A percentile compares a stretch with the other conserved stretches of the same genome.
These are phyloP conservation scores for Aspergillus proliferans DNA, from an alignment of 2,329 filamentous ascomycete species.

Conservation along the genomic window DNA sequence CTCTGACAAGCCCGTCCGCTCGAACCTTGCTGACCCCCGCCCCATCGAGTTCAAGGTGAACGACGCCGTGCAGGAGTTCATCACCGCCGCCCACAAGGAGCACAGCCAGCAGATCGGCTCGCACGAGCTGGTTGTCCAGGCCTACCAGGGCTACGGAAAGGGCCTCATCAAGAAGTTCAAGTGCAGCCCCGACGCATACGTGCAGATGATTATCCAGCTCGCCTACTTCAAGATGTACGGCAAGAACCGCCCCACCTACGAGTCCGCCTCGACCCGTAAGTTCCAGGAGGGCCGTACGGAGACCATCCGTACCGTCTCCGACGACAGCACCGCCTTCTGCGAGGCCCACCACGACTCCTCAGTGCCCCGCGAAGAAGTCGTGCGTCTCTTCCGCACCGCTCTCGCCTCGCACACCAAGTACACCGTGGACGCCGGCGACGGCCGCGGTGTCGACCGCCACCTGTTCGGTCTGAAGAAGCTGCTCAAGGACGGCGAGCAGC, in stretches of 20 bases:
- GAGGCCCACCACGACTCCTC: slow-evolving; percentile 70
- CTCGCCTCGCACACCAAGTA: slow-evolving; percentile 80
- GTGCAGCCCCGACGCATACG: slow-evolving; percentile 93
- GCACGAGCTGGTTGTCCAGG: slow-evolving; percentile 88
- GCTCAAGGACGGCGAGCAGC: slow-evolving; percentile 68
- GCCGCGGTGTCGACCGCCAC: slow-evolving; percentile 90
- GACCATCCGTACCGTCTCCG: slow-evolving; percentile 86
- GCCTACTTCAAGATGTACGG: slow-evolving; percentile 99
- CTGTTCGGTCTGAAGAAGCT: slow-evolving; percentile 96
- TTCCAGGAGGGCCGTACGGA: slow-evolving; percentile 97
- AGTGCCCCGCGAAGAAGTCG: slow-evolving; percentile 57
- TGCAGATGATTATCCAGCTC: slow-evolving; percentile 97
- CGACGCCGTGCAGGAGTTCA: slow-evolving; percentile 66
- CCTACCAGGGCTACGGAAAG: slow-evolving; percentile 97
- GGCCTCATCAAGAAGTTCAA: slow-evolving; percentile 99
- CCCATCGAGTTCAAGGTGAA: slow-evolving; percentile 73
- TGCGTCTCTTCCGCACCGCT: slow-evolving; percentile 74
- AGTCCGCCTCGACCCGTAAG: slow-evolving; percentile 87
- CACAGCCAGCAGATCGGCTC: slow-evolving; percentile 75
- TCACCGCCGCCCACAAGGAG: slow-evolving; percentile 70
- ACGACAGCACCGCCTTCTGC: slow-evolving; percentile 88
- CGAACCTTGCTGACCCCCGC: slow-evolving; percentile 73
- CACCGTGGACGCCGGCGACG: slow-evolving; percentile 81
- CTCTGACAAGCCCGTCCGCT: slow-evolving; percentile 68
- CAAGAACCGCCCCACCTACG: slow-evolving; percentile 94